Conservation (phyloP, 768 basidiomycete species). For the Hygrophorus russula region DNA sequence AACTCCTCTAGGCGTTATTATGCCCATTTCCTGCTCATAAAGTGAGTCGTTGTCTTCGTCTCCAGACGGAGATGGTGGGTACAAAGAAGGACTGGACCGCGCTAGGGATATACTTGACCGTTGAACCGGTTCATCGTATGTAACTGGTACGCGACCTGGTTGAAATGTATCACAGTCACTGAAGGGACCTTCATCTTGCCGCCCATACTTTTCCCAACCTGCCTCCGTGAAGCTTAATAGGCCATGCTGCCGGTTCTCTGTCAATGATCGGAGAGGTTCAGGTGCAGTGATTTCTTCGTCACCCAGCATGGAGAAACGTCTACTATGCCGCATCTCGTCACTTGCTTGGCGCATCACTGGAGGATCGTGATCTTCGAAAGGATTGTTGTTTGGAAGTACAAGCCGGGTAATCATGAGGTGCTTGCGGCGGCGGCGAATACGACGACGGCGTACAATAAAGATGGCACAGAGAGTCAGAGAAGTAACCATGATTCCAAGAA, state of each 20-base stretch:
- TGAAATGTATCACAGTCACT: conserved; percentile 8
- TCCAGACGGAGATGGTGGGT: conserved; percentile 32
- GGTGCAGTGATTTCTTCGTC: background rate
- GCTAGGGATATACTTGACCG: conserved; percentile 19
- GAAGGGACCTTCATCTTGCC: conserved; percentile 9
- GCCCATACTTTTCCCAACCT: background rate
- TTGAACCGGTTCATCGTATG: conserved; percentile 12
- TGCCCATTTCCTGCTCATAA: conserved; percentile 11
- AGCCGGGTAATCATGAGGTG: conserved; percentile 27
- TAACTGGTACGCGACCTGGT: conserved; percentile 3
- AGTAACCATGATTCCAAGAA: conserved; percentile 45
- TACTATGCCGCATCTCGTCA: background rate
- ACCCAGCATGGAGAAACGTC: background rate
- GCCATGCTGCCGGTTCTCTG: background rate
- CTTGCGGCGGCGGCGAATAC: conserved; percentile 23
- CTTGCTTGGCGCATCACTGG: conserved; percentile 3
- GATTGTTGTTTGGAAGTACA: conserved; percentile 19
- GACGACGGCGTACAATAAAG: conserved; percentile 31
- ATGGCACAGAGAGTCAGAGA: conserved; percentile 32
- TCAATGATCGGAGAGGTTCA: background rate
- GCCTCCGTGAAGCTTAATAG: background rate
- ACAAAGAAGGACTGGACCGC: conserved; percentile 40
- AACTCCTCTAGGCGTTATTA: conserved; percentile 1
- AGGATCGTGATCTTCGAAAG: conserved; percentile 22
- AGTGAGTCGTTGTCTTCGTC: conserved; percentile 14